Percentiles rank a stretch among this genome's conserved stretches.
Evolutionary conservation across 2,329 filamentous ascomycete genomes (phyloP).

Genomic region (Cladophialophora carrionii): DNA sequence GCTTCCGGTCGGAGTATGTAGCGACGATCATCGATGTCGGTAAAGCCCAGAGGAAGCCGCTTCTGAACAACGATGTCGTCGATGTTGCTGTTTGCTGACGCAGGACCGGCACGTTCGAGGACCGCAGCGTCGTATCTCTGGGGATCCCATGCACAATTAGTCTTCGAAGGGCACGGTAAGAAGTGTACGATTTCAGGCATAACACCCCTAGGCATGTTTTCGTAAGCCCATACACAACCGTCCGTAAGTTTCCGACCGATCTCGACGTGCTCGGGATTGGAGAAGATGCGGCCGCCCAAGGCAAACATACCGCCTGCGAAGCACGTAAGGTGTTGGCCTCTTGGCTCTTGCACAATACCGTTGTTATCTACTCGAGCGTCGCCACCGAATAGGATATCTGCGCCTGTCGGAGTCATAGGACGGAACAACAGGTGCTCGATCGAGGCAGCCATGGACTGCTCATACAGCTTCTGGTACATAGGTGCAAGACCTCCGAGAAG

Average conservation of each 20-base stretch:
- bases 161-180: constrained; percentile 54
- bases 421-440: constrained; percentile 75
- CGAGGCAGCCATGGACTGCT: constrained; percentile 66
- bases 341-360: constrained; percentile 44
- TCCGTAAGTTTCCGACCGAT: constrained; percentile 57
- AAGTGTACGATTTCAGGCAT: constrained; percentile 58
- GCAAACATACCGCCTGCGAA: constrained; percentile 63
- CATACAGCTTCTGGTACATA: constrained; percentile 65
- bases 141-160: constrained; percentile 3
- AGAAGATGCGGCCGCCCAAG: constrained; percentile 57
- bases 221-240: constrained; percentile 61
- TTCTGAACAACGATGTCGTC: constrained; percentile 1
- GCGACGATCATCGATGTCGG: constrained; percentile 23
- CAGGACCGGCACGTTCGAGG: neutral
- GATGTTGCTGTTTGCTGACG: neutral
- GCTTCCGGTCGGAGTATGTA: constrained; percentile 64
- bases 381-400: constrained; percentile 46
- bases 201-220: constrained; percentile 53
- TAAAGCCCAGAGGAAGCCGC: constrained; percentile 33
- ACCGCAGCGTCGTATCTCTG: constrained; percentile 11
- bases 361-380: constrained; percentile 7
- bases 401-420: constrained; percentile 63
- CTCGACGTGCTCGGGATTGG: constrained; percentile 53
- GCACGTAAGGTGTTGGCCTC: constrained; percentile 58
- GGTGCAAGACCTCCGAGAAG: constrained; percentile 66